Evolutionary conservation across 2,329 filamentous ascomycete genomes (phyloP), one percentile per base, ranked within the genome.

Genomic region (Teratosphaeria pseudoeucalypti): DNA sequence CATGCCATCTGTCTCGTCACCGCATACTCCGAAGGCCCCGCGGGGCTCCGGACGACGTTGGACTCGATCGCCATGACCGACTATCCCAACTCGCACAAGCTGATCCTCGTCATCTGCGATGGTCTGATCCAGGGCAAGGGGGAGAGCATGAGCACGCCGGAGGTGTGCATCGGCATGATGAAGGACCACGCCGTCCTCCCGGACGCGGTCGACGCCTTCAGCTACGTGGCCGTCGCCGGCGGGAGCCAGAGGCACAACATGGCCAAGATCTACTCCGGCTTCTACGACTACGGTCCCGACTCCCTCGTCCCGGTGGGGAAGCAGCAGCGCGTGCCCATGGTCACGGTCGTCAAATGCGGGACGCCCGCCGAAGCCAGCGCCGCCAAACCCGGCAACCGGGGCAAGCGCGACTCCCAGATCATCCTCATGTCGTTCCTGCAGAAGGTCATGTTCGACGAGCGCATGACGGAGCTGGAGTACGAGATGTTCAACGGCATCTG

Each of bases 371-470:
- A 99, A 77, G 82, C 85, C 34, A 80, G 76, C 49, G 87, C 88
- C 68, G 82, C 88, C 60, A 99, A 99, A 77, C 90, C 95, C 12
- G 94, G 94, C 68, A 99, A 99, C 77, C 85, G 94, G 76, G 95
- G 94, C 76, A 99, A 99, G 81, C 90, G 94, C 73, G 94, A 99
- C 81, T 96, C 90, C 79, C 94, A 99, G 75, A 96, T 99, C 71
- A 94, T 99, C 67, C 82, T 99, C 66, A 99, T 99, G 94, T 96
- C 92, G 5, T 99, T 99, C 82, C 79, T 99, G 67, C 94, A 99
- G 73, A 99, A 99, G 79, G 94, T 99, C 71, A 99, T 99, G 94
- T 99, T 99, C 70, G 94, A 99, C 73, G 95, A 99, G 77, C 89
- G 94, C 63, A 99, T 99, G 94, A 99, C 95, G 19, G 92, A 99